Base-by-base conservation (phyloP, 2,329 filamentous ascomycete genomes). In the Fusarium sp. region DNA sequence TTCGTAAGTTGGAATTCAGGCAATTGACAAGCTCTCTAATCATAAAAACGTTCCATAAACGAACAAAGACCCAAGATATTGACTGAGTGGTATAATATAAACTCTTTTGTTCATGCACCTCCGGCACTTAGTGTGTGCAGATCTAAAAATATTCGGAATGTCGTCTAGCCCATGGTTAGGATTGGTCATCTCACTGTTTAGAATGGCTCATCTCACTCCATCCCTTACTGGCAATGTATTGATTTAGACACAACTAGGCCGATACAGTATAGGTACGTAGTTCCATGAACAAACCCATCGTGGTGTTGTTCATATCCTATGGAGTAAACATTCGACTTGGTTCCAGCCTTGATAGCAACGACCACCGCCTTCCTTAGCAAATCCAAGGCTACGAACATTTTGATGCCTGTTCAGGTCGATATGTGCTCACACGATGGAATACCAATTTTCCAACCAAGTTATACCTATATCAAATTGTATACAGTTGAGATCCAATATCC, bases 1-100 rank as follows among this genome's bases (percentile, higher is more conserved):
- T 44, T 35, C 52, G 25, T 53, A 41, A 60, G 20, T 48, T 23
- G 14, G 15, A 41, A 60, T 20, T 48, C 27, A 14, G 15, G 45
- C 32, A 33, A n/a, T 41, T 22, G 27, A 19, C 30, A 22, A 41
- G 19, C 25, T 50, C 14, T 25, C 50, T n/a, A 19, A 40, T 39
- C 19, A 54, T 25, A 10, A 8, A 64, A 37, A 14, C 2, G 7
- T 19, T 40, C 19, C 33, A 17, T 53, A 17, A 3, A 6, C 13
- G 11, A n/a, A 20, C 1, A 15, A 7, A 22, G 11, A 30, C 19
- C 19, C 27, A 47, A 33, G 17, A 27, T 4, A 35, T n/a, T 48
- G n/a, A 17, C 47, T 35, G 30, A 9, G 11, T 32, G n/a, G 10
- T 27, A 27, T 23, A 11, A 11, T 30, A 13, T 4, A 7, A 5